These are phyloP conservation scores for Colletotrichum tamarilloi DNA, from an alignment of 2,329 filamentous ascomycete genomes.

Conservation along the genomic window DNA sequence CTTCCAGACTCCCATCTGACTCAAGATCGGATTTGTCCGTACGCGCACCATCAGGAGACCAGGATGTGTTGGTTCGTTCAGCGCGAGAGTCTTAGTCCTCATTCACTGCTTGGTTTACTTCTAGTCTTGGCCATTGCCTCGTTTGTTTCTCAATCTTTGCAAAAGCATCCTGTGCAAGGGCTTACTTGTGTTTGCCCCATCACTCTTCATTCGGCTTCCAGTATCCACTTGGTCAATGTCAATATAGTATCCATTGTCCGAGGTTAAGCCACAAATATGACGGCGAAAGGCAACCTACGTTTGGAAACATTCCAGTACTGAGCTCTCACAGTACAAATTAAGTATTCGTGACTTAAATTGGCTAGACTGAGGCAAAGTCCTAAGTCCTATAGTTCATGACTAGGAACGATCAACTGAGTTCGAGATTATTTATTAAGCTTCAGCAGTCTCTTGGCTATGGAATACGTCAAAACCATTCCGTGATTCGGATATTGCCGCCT, in stretches of 20 bases:
- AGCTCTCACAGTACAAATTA: neutral
- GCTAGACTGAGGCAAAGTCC: neutral
- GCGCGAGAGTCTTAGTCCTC: neutral
- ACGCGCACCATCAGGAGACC: neutral
- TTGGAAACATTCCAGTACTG: neutral
- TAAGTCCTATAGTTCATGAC: neutral
- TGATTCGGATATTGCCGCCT: neutral
- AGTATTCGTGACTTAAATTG: neutral
- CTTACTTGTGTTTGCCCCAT: neutral
- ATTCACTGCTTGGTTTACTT: neutral
- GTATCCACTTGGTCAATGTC: neutral
- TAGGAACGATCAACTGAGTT: neutral
- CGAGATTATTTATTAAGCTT: neutral
- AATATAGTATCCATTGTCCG: neutral
- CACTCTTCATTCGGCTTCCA: neutral
- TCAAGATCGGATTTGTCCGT: neutral
- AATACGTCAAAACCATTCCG: neutral
- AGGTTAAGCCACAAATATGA: too few relatives aligned
- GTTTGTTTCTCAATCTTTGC: neutral
- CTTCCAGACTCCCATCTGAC: neutral
- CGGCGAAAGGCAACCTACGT: neutral
- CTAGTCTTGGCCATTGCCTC: neutral
- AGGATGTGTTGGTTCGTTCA: neutral
- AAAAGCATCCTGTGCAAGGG: neutral
- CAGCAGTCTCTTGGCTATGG: neutral